Conservation (phyloP, 1,284 basidiomycete genomes). For the Takashimella tepidaria region DNA sequence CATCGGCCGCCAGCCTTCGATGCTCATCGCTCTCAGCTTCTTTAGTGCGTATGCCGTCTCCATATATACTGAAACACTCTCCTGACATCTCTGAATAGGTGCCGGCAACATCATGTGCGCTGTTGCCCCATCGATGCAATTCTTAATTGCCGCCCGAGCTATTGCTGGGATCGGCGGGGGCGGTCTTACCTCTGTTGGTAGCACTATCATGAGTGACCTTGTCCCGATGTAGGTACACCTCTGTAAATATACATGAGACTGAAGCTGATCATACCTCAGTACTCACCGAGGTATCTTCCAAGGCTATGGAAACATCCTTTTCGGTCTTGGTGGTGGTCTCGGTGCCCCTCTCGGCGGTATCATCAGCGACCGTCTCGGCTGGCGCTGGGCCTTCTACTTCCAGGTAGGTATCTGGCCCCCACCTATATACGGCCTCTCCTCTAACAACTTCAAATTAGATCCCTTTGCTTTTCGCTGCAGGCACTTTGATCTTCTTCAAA, state of each 20-base stretch:
- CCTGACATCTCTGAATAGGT: too few relatives aligned
- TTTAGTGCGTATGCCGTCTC: constrained; percentile 63
- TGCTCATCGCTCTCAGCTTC: constrained; percentile 64
- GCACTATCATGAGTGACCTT: constrained; percentile 43
- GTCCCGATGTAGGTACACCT: constrained; percentile 38
- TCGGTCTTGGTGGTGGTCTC: constrained; percentile 54
- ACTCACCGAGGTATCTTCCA: constrained; percentile 82
- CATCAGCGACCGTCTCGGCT: constrained; percentile 74
- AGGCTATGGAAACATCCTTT: constrained; percentile 75
- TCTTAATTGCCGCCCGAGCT: constrained; percentile 68
- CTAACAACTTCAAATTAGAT: constrained; percentile 68
- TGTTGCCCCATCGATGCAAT: constrained; percentile 73
- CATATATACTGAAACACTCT: too few relatives aligned
- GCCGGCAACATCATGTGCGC: constrained; percentile 76
- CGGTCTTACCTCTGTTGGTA: constrained; percentile 31
- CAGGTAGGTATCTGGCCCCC: constrained; percentile 51
- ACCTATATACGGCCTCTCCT: constrained; percentile 79
- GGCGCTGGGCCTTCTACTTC: constrained; percentile 57
- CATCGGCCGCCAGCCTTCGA: constrained; percentile 68
- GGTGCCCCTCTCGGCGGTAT: constrained; percentile 82
- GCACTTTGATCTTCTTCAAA: constrained; percentile 63
- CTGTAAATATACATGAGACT: neutral
- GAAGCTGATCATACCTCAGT: constrained; percentile 49
- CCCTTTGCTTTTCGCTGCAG: constrained; percentile 66
- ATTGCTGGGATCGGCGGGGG: constrained; percentile 79